A percentile compares a stretch with the other conserved stretches of the same genome.
Conservation (phyloP, 176 grass and related monocot genomes). For the Juncus inflexus region DNA sequence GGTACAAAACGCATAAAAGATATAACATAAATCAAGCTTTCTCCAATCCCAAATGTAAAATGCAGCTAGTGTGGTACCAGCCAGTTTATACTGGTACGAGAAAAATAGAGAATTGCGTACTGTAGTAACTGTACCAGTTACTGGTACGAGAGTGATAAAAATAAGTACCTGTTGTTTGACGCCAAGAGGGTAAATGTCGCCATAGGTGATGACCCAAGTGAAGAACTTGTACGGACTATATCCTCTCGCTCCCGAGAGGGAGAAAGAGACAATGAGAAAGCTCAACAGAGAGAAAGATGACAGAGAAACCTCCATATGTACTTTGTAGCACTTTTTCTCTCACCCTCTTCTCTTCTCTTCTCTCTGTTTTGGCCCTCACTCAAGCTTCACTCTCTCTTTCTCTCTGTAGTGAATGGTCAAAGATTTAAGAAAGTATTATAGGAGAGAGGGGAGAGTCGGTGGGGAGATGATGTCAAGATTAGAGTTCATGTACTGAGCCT, state of each 20-base stretch:
- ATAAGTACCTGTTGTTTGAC: conserved; percentile 60
- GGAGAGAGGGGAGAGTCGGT: conserved; percentile 15
- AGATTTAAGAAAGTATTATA: not conserved
- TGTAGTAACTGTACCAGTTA: not conserved
- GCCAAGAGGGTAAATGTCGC: conserved; percentile 72
- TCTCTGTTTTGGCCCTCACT: not conserved
- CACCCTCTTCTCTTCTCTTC: conserved; percentile 7
- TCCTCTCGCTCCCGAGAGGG: conserved; percentile 22
- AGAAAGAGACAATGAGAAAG: conserved; percentile 21
- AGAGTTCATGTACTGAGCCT: too few relatives aligned
- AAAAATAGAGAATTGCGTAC: not conserved
- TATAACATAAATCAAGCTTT: not conserved
- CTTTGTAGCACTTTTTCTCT: too few relatives aligned
- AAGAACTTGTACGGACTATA: conserved; percentile 76
- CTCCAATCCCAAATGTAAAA: not conserved
- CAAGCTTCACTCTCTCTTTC: too few relatives aligned
- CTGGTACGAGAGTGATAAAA: not conserved
- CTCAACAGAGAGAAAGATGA: not conserved
- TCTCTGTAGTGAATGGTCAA: not conserved
- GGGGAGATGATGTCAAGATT: not conserved
- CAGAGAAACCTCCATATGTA: conserved; percentile 24
- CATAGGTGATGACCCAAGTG: conserved; percentile 83
- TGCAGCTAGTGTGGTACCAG: conserved; percentile 2
- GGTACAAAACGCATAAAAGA: not conserved
- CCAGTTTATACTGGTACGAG: not conserved